Evolutionary conservation across 192 early-diverging fungal species (phyloP), one percentile per base, ranked within the genome.

Genomic region (Coemansia javaensis): DNA sequence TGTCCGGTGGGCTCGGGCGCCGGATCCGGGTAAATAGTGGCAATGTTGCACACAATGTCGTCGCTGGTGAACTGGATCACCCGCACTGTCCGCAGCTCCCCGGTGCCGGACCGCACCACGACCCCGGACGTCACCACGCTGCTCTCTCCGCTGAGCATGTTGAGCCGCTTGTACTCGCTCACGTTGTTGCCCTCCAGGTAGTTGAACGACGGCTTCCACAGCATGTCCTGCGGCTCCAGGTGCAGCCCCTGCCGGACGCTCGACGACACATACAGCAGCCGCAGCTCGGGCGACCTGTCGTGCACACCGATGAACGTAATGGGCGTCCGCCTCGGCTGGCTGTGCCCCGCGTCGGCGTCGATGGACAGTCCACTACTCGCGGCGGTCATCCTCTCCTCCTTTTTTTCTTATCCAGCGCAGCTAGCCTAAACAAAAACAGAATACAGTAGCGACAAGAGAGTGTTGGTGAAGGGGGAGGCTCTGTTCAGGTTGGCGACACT

Each of bases 201-300:
- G 17, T 0, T 13, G 14, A 52, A 15, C 10, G 50, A 32, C 15
- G 44, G 22, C 9, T 27, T 28, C 0, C 54, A 59, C 0, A 69
- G 1, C 0, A 58, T 25, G 5, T 70, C 37, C 3, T 13, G 18
- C 4, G 54, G 59, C n/a, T 49, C 32, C 15, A 44, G 47, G 0
- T 42, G n/a, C 6, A 63, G 31, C 14, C 50, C 38, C 4, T 35
- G 6, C 2, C 43, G 43, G 21, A 51, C 43, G 9, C 46, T 53
- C 6, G 66, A 53, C 4, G 66, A 63, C 3, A 53, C 46, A 14
- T 63, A 70, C 9, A 70, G 40, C 17, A 70, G 15, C 0, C 59
- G 54, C 66, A 70, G 50, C 2, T 56, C 43, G 2, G 50, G 55
- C n/a, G 66, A 54, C 23, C 54, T 55, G 24, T 70, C 59, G 18